Percentiles rank a stretch among this genome's conserved stretches.
These are phyloP conservation scores for Pneumocystis murina DNA, from an alignment of 1,139 yeast genomes.

Conservation along the genomic window DNA sequence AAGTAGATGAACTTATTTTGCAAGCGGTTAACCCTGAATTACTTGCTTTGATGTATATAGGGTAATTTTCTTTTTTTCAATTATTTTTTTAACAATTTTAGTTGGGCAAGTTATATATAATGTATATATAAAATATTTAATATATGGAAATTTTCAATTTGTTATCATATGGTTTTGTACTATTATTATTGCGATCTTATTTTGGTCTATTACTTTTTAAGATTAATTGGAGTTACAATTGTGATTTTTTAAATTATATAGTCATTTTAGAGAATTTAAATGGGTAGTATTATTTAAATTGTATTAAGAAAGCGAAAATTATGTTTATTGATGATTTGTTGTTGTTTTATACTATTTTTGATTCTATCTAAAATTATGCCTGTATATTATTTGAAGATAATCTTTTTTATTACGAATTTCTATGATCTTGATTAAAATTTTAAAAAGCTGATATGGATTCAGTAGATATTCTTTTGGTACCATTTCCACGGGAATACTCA, in stretches of 20 bases:
- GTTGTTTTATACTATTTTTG: background rate
- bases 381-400: background rate
- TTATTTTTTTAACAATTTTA: slow-evolving; percentile 17
- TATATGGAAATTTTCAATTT: background rate
- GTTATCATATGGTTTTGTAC: background rate
- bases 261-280: background rate
- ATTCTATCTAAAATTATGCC: background rate
- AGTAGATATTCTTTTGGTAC: background rate
- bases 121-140: background rate
- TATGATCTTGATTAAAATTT: background rate
- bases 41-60: slow-evolving; percentile 76
- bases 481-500: background rate
- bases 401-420: background rate
- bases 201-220: slow-evolving; percentile 20
- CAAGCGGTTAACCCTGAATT: slow-evolving; percentile 64
- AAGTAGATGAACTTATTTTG: slow-evolving; percentile 76
- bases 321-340: background rate
- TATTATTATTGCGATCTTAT: background rate
- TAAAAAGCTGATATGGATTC: background rate
- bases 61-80: slow-evolving; percentile 71
- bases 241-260: background rate
- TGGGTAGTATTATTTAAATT: background rate
- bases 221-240: background rate
- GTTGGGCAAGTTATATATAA: slow-evolving; percentile 2
- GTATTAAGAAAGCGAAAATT: background rate